Evolutionary conservation across 768 basidiomycete species (phyloP), one percentile per base, ranked within the genome.

Genomic region (Boletus rubroflammeus): DNA sequence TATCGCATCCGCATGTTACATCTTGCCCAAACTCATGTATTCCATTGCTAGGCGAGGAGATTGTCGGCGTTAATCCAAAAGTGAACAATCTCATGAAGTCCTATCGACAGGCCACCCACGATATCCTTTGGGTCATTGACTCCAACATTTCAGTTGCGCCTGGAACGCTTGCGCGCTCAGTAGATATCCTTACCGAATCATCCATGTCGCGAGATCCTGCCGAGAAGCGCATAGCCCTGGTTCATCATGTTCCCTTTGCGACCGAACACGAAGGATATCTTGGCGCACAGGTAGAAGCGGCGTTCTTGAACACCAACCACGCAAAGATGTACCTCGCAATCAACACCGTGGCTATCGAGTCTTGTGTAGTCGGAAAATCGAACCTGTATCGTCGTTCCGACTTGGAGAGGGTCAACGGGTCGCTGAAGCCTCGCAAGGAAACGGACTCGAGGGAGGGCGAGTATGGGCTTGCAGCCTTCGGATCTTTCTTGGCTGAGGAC

Each of bases 291-390:
- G 76, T 98, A 26, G 97, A 99, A 73, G 89, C 93, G 56, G 93
- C 91, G 0, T 99, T 96, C 70, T 74, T 99, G 53, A 98, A 98
- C 69, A 96, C 94, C 5, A 98, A 93, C 56, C 97, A 98, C 64
- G 93, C 96, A 25, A 98, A 95, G 73, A 94, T 98, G 90, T 98
- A 98, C 64, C 79, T 98, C 49, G 94, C 93, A 10, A 92, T 98
- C 67, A 95, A 96, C 73, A 81, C 88, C 0, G 74, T 89, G 43
- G 91, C 89, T 11, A 73, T 94, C 40, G 96, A 97, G 51, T 96
- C 94, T 1, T 99, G 97, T 64, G 93, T 98, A 5, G 87, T 97
- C 54, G 97, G 97, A 58, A 99, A 99, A 73, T 96, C 93, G 38
- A 94, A 93, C 68, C 67, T 99, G 46, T 98, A 94, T 71, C 85